Evolutionary conservation across 108 stramenopile species (phyloP).

Genomic region (Seminavis robusta): DNA sequence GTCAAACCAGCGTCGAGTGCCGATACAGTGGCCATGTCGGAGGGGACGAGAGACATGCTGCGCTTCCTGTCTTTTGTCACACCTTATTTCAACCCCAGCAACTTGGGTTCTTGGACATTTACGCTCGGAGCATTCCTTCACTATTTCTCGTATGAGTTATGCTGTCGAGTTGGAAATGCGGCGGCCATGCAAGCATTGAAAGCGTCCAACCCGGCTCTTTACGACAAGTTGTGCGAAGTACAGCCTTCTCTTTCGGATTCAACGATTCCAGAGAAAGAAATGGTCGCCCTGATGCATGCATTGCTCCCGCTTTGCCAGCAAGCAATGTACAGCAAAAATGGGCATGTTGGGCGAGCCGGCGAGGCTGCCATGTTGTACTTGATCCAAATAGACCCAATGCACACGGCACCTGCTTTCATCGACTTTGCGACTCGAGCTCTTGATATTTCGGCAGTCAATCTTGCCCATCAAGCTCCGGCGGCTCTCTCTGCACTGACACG

Average conservation of each 20-base stretch:
- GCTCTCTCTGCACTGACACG: slow-evolving; percentile 71
- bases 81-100: slow-evolving; percentile 91
- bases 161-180: slow-evolving; percentile 59
- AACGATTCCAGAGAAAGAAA: slow-evolving; percentile 56
- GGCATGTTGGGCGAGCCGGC: slow-evolving; percentile 76
- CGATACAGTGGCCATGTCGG: slow-evolving; percentile 26
- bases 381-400: slow-evolving; percentile 69
- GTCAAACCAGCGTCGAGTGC: not conserved
- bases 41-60: slow-evolving; percentile 74
- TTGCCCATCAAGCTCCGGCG: slow-evolving; percentile 86
- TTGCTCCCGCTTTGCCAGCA: slow-evolving; percentile 82
- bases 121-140: slow-evolving; percentile 83
- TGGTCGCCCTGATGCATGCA: slow-evolving; percentile 69
- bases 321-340: slow-evolving; percentile 84
- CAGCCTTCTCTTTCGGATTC: slow-evolving; percentile 50
- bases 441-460: slow-evolving; percentile 75
- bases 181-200: slow-evolving; percentile 58
- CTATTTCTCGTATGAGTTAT: slow-evolving; percentile 79
- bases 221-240: slow-evolving; percentile 36
- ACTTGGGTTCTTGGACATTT: slow-evolving; percentile 87
- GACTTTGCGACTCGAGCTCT: slow-evolving; percentile 82
- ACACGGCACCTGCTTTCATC: slow-evolving; percentile 71
- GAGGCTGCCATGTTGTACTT: slow-evolving; percentile 81
- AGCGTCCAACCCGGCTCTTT: slow-evolving; percentile 30
- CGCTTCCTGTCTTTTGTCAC: slow-evolving; percentile 73